Evolutionary conservation across 169 alveolate genomes (phyloP).

Genomic region (Plasmodium coatneyi): DNA sequence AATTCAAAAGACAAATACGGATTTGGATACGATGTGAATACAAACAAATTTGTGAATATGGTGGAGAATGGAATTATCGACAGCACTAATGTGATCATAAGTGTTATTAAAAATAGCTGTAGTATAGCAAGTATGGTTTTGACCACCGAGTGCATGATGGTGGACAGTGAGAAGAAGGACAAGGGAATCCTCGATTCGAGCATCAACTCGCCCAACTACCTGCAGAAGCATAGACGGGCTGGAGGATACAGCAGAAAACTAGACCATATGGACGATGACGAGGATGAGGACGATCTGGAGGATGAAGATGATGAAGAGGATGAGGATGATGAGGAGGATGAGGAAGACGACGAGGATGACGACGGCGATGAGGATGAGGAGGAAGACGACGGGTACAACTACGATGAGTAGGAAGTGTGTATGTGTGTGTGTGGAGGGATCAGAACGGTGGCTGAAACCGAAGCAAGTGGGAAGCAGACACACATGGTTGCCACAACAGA

Average conservation of each 20-base stretch:
- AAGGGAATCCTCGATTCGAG: constrained; percentile 39
- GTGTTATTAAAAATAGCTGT: constrained; percentile 89
- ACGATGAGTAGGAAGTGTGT: constrained; percentile 14
- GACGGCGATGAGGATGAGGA: constrained; percentile 14
- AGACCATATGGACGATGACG: constrained; percentile 37
- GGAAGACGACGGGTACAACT: constrained; percentile 49
- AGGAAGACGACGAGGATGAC: constrained; percentile 46
- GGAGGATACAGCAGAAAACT: constrained; percentile 24
- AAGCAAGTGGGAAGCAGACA: not conserved
- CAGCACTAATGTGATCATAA: constrained; percentile 90
- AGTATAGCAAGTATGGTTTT: constrained; percentile 91
- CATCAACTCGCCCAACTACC: constrained; percentile 31
- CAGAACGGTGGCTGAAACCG: not conserved
- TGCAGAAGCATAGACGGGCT: constrained; percentile 8
- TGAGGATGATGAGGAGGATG: constrained; percentile 32
- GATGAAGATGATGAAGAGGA: constrained; percentile 55
- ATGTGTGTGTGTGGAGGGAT: not conserved
- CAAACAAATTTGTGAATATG: constrained; percentile 89
- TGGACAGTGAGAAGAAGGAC: constrained; percentile 85
- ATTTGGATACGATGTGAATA: constrained; percentile 91
- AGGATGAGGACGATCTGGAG: constrained; percentile 52
- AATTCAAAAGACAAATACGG: constrained; percentile 89
- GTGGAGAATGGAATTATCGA: constrained; percentile 91
- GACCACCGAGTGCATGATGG: constrained; percentile 93
- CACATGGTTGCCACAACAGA: not conserved